Evolutionary conservation across 2,329 filamentous ascomycete genomes (phyloP).

Genomic region (Trichoderma sp.): DNA sequence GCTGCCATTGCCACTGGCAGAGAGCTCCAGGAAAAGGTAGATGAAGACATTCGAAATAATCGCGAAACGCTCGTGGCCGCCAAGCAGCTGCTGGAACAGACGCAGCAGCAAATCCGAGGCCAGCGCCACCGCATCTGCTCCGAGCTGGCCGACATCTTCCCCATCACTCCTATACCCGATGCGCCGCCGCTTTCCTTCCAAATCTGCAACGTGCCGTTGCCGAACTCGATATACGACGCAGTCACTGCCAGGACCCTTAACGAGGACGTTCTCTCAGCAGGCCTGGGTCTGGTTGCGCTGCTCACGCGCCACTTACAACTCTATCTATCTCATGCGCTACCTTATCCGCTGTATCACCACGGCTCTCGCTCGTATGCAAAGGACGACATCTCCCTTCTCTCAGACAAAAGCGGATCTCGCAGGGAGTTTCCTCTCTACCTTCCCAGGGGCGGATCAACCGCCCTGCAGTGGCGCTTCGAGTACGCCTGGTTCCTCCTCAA

Average conservation of each 20-base stretch:
- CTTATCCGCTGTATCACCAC: conserved; percentile 71
- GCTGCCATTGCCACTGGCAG: conserved; percentile 65
- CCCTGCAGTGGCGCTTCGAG: conserved; percentile 85
- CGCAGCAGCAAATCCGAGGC: conserved; percentile 67
- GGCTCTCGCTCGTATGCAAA: conserved; percentile 73
- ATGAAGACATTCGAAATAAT: conserved; percentile 60
- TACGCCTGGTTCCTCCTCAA: conserved; percentile 97
- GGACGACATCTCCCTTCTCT: conserved; percentile 65
- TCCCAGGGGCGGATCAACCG: conserved; percentile 55
- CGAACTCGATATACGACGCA: conserved; percentile 72
- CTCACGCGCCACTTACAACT: conserved; percentile 73
- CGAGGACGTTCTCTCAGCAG: conserved; percentile 74
- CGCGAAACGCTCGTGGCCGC: conserved; percentile 57
- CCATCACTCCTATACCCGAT: conserved; percentile 63
- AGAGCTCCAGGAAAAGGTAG: conserved; percentile 54
- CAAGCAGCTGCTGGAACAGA: conserved; percentile 52
- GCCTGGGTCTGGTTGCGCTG: conserved; percentile 75
- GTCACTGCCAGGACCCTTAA: conserved; percentile 44
- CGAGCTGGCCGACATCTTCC: conserved; percentile 74
- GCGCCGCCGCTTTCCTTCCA: conserved; percentile 71
- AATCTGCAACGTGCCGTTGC: conserved; percentile 73
- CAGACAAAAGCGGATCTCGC: conserved; percentile 47
- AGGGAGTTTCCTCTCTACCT: conserved; percentile 78
- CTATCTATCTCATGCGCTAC: conserved; percentile 74
- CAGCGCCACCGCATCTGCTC: conserved; percentile 86